Conservation (phyloP, 345 rosid genomes). For the Euphorbia tirucalli region DNA sequence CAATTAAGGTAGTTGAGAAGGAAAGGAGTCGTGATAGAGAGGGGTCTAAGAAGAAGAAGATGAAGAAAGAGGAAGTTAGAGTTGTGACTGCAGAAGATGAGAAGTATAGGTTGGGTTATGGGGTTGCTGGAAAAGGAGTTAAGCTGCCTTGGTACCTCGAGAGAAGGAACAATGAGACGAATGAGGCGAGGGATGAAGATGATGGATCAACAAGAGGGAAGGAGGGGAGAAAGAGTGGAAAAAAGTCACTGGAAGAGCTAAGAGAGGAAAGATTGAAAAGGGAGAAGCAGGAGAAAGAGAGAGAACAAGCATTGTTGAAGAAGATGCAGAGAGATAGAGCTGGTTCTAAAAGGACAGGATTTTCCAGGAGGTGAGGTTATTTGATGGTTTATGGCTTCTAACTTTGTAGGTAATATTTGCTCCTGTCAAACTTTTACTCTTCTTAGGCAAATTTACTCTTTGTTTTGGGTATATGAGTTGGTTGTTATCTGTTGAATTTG, state of each 20-base stretch:
- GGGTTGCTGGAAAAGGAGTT: slow-evolving; percentile 90
- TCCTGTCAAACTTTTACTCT: background rate
- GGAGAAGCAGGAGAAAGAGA: slow-evolving; percentile 76
- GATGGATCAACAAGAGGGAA: slow-evolving; percentile 25
- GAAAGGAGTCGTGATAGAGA: slow-evolving; percentile 45
- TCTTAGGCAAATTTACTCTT: background rate
- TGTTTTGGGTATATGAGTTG: background rate
- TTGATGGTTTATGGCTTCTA: background rate
- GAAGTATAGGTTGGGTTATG: slow-evolving; percentile 81
- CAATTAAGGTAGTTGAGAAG: slow-evolving; percentile 38
- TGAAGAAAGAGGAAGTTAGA: slow-evolving; percentile 74
- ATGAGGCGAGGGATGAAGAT: slow-evolving; percentile 27
- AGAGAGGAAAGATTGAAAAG: slow-evolving; percentile 74
- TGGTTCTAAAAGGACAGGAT: slow-evolving; percentile 30
- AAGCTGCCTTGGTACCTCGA: slow-evolving; percentile 91
- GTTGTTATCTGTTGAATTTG: background rate
- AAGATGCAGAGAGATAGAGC: slow-evolving; percentile 42
- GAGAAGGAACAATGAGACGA: slow-evolving; percentile 39
- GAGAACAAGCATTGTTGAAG: slow-evolving; percentile 52
- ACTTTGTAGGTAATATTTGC: background rate
- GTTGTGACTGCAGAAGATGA: slow-evolving; percentile 74
- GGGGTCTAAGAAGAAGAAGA: slow-evolving; percentile 46
- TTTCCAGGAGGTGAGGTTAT: slow-evolving; percentile 45
- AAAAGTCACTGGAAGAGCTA: slow-evolving; percentile 70
- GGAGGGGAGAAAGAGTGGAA: slow-evolving; percentile 49